These are phyloP conservation scores for Penicillium sp. DNA, from an alignment of 2,329 filamentous ascomycete species.

Conservation along the genomic window DNA sequence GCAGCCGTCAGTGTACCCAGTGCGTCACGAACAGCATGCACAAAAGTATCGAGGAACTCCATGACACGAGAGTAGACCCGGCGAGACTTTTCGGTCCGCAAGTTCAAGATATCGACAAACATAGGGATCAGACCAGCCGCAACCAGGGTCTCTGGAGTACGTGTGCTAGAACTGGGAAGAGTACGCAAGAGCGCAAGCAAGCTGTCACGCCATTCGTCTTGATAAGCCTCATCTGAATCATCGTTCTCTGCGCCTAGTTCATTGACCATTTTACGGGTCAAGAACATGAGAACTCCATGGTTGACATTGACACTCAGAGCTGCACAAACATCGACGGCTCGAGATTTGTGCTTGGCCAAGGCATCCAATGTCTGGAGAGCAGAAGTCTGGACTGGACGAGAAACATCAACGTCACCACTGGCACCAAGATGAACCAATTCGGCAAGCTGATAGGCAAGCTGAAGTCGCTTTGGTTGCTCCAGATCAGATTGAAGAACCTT, in stretches of 20 bases:
- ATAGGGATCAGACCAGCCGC: constrained; percentile 87
- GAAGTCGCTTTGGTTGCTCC: constrained; percentile 84
- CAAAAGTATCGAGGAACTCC: constrained; percentile 82
- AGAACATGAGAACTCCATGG: constrained; percentile 90
- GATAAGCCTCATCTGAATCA: constrained; percentile 61
- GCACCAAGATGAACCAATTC: constrained; percentile 85
- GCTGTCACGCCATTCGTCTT: constrained; percentile 87
- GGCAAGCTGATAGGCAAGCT: constrained; percentile 88
- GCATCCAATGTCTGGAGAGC: constrained; percentile 81
- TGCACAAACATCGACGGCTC: constrained; percentile 78
- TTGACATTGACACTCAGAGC: constrained; percentile 96
- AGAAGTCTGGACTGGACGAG: constrained; percentile 77
- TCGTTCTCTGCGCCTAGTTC: constrained; percentile 69
- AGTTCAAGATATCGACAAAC: constrained; percentile 81
- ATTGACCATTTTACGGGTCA: constrained; percentile 85
- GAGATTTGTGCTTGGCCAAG: constrained; percentile 75
- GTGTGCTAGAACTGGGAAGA: constrained; percentile 69
- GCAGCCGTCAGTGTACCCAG: constrained; percentile 80
- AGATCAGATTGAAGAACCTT: constrained; percentile 84
- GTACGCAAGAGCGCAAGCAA: constrained; percentile 86
- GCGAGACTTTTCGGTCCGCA: constrained; percentile 79
- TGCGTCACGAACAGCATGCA: constrained; percentile 81
- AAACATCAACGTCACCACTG: constrained; percentile 67
- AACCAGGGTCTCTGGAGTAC: constrained; percentile 81
- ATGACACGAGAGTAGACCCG: constrained; percentile 82